Evolutionary conservation across 805 yeast species (phyloP).

Genomic region (Grigorovia yakushimaensis): DNA sequence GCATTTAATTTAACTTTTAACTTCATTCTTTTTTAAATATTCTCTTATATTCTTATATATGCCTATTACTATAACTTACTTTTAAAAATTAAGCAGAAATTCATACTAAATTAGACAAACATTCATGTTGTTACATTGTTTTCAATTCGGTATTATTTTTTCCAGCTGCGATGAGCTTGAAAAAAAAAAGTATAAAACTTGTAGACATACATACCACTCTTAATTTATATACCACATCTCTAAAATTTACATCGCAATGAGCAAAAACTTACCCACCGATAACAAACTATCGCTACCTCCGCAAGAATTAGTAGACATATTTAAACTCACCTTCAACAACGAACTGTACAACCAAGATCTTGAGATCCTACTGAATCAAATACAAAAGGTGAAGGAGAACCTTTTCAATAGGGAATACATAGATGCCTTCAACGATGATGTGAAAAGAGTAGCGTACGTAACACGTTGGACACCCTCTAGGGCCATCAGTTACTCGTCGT

Average conservation of each 20-base stretch:
- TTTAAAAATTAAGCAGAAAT: too few relatives aligned
- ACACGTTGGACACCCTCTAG: conserved; percentile 83
- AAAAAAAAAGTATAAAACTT: too few relatives aligned
- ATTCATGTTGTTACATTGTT: too few relatives aligned
- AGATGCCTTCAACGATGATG: conserved; percentile 55
- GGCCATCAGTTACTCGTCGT: conserved; percentile 61
- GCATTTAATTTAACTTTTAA: background rate
- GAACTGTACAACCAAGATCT: conserved; percentile 17
- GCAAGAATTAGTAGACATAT: conserved; percentile 24
- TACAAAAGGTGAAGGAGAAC: conserved; percentile 63
- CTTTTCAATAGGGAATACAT: conserved; percentile 62
- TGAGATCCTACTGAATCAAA: conserved; percentile 15
- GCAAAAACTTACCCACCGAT: conserved; percentile 15
- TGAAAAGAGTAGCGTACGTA: conserved; percentile 65
- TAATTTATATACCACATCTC: too few relatives aligned
- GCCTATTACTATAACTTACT: background rate
- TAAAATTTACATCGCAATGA: too few relatives aligned
- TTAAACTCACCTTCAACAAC: conserved; percentile 19
- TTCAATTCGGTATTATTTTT: background rate
- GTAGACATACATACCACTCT: too few relatives aligned
- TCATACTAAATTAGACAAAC: too few relatives aligned
- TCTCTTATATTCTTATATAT: too few relatives aligned
- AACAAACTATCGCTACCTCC: conserved; percentile 20
- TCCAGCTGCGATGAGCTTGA: background rate
- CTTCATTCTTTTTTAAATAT: background rate